These are phyloP conservation scores for Udeniomyces megalosporus DNA, from an alignment of 768 basidiomycete species.

Conservation along the genomic window DNA sequence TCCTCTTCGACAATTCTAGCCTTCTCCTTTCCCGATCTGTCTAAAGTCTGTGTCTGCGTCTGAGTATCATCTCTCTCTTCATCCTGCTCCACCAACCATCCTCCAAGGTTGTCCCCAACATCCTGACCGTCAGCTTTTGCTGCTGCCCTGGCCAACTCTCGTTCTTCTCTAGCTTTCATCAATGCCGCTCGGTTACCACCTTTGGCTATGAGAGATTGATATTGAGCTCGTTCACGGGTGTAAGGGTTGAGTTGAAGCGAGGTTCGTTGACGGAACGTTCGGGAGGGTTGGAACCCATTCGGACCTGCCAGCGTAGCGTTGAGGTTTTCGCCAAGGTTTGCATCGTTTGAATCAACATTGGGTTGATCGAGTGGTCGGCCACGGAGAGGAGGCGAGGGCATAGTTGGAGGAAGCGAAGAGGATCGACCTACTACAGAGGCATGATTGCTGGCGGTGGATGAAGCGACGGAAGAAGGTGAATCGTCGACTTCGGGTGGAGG, in stretches of 20 bases:
- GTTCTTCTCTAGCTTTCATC: constrained; percentile 1
- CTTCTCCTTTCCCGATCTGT: not conserved
- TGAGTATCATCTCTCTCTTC: too few species aligned
- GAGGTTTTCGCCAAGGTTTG: not conserved
- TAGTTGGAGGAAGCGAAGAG: not conserved
- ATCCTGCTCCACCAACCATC: not conserved
- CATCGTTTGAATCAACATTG: not conserved
- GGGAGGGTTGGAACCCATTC: not conserved
- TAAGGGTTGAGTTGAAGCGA: constrained; percentile 15
- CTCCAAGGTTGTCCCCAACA: not conserved
- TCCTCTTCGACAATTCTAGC: not conserved
- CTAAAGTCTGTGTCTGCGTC: too few species aligned
- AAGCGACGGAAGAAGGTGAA: too few species aligned
- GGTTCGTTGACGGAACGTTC: constrained; percentile 7
- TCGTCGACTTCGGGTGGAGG: too few species aligned
- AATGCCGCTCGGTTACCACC: constrained; percentile 1
- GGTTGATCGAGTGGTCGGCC: not conserved
- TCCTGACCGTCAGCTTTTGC: not conserved
- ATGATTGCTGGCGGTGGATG: too few species aligned
- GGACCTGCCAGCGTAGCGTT: not conserved
- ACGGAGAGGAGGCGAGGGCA: not conserved
- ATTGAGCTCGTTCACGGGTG: constrained; percentile 8
- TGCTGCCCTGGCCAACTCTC: not conserved
- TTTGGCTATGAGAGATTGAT: not conserved
- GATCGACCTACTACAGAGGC: not conserved